phyloP scores from a whole-genome alignment of 148 eudicot genomes.

The Spergularia marina region DNA sequence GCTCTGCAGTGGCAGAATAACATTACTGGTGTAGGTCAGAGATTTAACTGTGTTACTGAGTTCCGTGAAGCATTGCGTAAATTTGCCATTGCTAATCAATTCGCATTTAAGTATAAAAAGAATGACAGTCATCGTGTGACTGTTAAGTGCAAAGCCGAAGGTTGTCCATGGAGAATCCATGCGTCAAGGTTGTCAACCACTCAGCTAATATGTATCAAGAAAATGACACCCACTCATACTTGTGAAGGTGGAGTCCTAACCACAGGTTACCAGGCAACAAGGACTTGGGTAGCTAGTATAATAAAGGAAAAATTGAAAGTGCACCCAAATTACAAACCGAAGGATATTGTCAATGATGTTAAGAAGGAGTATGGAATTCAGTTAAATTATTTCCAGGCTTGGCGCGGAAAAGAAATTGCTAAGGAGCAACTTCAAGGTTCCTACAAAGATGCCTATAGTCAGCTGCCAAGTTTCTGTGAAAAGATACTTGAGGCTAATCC shows the following conservation, averaged over 20 bases:
- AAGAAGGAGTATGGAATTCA: constrained; percentile 88
- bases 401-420: constrained; percentile 98
- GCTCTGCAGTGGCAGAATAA: constrained; percentile 83
- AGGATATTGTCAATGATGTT: constrained; percentile 87
- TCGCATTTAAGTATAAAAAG: constrained; percentile 86
- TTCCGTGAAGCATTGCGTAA: constrained; percentile 89
- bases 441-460: constrained; percentile 88
- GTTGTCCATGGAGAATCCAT: constrained; percentile 97
- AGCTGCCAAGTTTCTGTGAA: constrained; percentile 72
- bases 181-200: constrained; percentile 94
- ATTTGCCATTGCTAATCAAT: constrained; percentile 83
- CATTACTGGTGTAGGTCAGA: constrained; percentile 91
- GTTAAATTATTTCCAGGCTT: constrained; percentile 87
- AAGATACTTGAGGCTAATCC: constrained; percentile 94
- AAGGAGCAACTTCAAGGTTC: constrained; percentile 98
- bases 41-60: constrained; percentile 79
- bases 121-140: constrained; percentile 97
- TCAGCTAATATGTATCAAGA: constrained; percentile 82
- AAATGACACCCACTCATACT: constrained; percentile 78
- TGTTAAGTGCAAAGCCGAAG: constrained; percentile 90
- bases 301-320: constrained; percentile 83
- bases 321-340: constrained; percentile 82
- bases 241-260: constrained; percentile 75
- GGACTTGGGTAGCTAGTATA: constrained; percentile 95
- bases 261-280: constrained; percentile 77